A percentile compares a stretch with the other conserved stretches of the same genome.
Evolutionary conservation across 2,329 filamentous ascomycete genomes (phyloP).

Genomic region (Colletotrichum australisinense): DNA sequence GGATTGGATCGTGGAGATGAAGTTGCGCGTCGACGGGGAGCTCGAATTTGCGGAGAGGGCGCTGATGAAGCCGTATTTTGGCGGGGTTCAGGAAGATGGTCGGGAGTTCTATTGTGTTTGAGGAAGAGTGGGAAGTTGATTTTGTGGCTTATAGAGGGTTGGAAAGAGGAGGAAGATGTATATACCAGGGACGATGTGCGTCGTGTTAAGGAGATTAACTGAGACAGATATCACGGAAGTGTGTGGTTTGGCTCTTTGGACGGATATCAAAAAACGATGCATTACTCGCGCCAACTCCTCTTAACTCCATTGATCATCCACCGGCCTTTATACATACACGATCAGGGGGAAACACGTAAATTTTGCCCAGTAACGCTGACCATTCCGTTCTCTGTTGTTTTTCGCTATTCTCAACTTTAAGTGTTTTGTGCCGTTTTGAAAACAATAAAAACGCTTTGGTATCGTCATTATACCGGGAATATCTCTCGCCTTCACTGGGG

Average conservation of each 20-base stretch:
- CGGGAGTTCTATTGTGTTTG: neutral
- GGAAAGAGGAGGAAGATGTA: neutral
- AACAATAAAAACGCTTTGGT: neutral
- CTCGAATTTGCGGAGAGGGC: neutral
- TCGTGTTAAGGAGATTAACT: neutral
- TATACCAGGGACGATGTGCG: neutral
- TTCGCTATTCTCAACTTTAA: neutral
- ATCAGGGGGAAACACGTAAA: neutral
- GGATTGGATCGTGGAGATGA: conserved; percentile 1
- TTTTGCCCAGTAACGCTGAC: conserved; percentile 4
- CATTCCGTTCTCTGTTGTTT: neutral
- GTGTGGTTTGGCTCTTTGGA: neutral
- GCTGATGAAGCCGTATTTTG: neutral
- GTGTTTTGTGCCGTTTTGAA: neutral
- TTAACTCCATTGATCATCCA: conserved; percentile 14
- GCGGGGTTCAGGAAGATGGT: neutral
- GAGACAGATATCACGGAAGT: neutral
- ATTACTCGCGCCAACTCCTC: neutral
- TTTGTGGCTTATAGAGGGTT: neutral
- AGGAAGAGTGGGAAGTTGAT: neutral
- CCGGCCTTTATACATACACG: neutral
- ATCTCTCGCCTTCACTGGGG: conserved; percentile 5
- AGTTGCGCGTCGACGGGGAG: neutral
- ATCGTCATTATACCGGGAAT: conserved; percentile 37
- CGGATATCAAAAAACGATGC: neutral